phyloP scores from a whole-genome alignment of 2,329 filamentous ascomycete species.

The Myotisia sp. region DNA sequence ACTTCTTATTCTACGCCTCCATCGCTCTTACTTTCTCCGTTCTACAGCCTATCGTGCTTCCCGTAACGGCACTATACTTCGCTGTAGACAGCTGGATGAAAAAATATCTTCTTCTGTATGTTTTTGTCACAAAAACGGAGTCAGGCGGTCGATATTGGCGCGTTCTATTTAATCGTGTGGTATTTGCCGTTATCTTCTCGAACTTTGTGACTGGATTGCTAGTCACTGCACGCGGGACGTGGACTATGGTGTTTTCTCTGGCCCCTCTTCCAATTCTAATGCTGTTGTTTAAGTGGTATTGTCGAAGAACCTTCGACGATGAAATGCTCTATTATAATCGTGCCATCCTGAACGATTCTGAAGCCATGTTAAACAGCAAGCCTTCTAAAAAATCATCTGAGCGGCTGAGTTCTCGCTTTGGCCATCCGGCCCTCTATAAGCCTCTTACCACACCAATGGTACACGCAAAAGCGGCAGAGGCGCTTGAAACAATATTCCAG shows the following conservation, averaged over 20 bases:
- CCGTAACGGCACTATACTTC: conserved; percentile 82
- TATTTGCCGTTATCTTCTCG: conserved; percentile 66
- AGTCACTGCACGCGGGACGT: conserved; percentile 55
- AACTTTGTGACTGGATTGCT: conserved; percentile 67
- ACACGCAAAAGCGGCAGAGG: conserved; percentile 72
- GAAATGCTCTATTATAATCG: conserved; percentile 70
- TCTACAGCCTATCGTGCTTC: conserved; percentile 74
- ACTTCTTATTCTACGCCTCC: conserved; percentile 87
- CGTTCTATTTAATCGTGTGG: conserved; percentile 77
- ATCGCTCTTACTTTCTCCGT: conserved; percentile 73
- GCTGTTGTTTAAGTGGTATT: conserved; percentile 76
- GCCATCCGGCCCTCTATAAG: conserved; percentile 80
- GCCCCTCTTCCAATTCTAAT: conserved; percentile 65
- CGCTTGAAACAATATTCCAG: conserved; percentile 72
- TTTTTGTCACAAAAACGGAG: conserved; percentile 93
- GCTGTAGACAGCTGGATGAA: conserved; percentile 74
- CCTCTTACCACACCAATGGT: conserved; percentile 92
- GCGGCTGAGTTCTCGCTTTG: conserved; percentile 64
- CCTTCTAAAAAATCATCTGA: conserved; percentile 35
- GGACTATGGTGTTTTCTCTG: conserved; percentile 51
- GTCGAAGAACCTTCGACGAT: conserved; percentile 58
- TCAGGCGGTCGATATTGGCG: conserved; percentile 90
- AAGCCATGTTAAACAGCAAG: conserved; percentile 27
- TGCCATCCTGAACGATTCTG: conserved; percentile 40
- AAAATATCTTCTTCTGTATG: conserved; percentile 88